phyloP scores from a whole-genome alignment of 176 grass and related monocot genomes.

The Zoysia japonica region DNA sequence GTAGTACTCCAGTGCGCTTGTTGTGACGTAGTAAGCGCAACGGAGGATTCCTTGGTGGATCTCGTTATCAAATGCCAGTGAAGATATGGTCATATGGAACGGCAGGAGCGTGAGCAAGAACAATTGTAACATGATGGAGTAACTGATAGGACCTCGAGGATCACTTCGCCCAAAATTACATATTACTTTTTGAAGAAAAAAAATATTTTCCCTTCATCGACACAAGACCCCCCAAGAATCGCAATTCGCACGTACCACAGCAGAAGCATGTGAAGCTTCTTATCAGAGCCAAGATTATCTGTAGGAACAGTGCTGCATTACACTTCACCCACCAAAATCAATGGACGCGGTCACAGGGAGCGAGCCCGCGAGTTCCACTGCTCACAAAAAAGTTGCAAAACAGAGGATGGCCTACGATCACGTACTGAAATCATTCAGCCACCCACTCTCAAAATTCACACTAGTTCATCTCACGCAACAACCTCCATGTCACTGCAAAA shows the following conservation, averaged over 20 bases:
- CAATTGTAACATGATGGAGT: not conserved
- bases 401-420: not conserved
- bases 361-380: too few relatives aligned
- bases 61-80: not conserved
- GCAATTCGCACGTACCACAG: not conserved
- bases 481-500: not conserved
- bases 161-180: not conserved
- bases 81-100: too few relatives aligned
- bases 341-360: too few relatives aligned
- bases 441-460: not conserved
- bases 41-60: too few relatives aligned
- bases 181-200: too few relatives aligned
- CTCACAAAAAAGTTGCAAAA: not conserved
- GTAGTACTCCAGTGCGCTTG: not conserved
- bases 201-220: not conserved
- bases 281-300: constrained; percentile 8
- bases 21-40: not conserved
- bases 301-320: constrained; percentile 2
- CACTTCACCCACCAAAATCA: not conserved
- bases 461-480: not conserved
- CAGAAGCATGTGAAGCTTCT: not conserved
- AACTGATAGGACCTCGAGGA: not conserved
- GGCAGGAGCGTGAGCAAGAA: not conserved
- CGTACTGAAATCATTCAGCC: not conserved
- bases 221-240: not conserved